phyloP scores from a whole-genome alignment of 2,329 filamentous ascomycete genomes.

The Colletotrichum siamense region DNA sequence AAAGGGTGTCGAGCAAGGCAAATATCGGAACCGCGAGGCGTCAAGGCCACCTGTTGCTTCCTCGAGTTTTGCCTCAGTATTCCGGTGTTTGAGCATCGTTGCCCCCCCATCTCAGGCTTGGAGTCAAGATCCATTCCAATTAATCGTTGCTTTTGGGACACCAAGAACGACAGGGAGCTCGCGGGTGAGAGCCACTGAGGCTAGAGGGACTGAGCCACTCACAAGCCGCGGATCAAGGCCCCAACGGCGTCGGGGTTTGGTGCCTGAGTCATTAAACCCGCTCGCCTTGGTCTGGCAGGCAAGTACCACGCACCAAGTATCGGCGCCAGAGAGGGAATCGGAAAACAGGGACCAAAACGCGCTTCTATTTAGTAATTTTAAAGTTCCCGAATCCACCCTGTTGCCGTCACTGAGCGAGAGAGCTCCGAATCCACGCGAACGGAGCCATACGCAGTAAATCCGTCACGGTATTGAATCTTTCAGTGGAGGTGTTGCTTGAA shows the following conservation, averaged over 20 bases:
- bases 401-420: slow-evolving; percentile 5
- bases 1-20: not conserved
- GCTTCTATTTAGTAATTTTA: slow-evolving; percentile 14
- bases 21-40: not conserved
- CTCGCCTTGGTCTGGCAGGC: not conserved
- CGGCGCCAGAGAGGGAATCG: not conserved
- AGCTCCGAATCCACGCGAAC: slow-evolving; percentile 24
- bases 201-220: slow-evolving; percentile 20
- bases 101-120: not conserved
- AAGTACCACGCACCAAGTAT: not conserved
- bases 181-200: slow-evolving; percentile 19
- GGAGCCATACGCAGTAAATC: not conserved
- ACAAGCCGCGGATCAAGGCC: not conserved
- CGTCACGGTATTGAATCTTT: not conserved
- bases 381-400: slow-evolving; percentile 23
- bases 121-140: slow-evolving; percentile 17
- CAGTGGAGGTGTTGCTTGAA: not conserved
- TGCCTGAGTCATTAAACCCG: slow-evolving; percentile 18
- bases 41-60: not conserved
- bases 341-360: not conserved
- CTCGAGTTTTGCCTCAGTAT: not conserved
- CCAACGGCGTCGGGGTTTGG: not conserved
- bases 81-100: not conserved
- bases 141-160: not conserved
- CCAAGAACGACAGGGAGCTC: not conserved